Evolutionary conservation across 768 basidiomycete species (phyloP).

Genomic region (Leucocoprinus birnbaumii): DNA sequence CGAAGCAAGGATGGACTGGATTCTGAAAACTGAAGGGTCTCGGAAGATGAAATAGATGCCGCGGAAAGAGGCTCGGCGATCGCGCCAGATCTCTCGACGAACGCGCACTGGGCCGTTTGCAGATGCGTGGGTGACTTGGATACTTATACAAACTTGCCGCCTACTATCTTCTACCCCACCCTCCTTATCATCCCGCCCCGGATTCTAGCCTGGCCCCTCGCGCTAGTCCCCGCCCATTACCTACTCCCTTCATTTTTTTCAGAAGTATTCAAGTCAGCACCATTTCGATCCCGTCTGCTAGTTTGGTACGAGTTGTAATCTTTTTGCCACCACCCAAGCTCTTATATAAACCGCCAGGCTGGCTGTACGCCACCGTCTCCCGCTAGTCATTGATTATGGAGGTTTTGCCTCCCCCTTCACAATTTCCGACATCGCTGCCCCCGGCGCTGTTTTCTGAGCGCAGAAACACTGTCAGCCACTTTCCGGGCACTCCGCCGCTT

Average conservation of each 20-base stretch:
- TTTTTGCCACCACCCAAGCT: neutral
- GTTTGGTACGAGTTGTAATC: conserved; percentile 2
- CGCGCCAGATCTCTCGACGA: too few species aligned
- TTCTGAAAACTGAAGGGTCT: too few species aligned
- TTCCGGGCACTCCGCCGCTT: neutral
- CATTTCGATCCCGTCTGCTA: conserved; percentile 2
- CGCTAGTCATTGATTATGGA: conserved; percentile 8
- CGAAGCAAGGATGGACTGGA: too few species aligned
- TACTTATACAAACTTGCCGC: neutral
- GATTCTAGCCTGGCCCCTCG: neutral
- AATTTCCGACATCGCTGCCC: neutral
- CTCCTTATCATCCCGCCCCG: neutral
- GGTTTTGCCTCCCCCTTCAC: conserved; percentile 12
- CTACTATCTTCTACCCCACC: neutral
- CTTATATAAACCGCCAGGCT: neutral
- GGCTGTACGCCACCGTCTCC: neutral
- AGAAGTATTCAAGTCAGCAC: neutral
- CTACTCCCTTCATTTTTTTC: too few species aligned
- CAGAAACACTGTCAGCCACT: neutral
- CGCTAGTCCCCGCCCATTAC: too few species aligned
- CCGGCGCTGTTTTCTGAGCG: neutral
- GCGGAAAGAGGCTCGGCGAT: too few species aligned
- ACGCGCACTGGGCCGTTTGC: too few species aligned
- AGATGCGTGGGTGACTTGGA: too few species aligned
- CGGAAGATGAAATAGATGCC: too few species aligned